These are phyloP conservation scores for Yamadazyma spencermartinsiae DNA, from an alignment of 1,139 yeast species.

Conservation along the genomic window DNA sequence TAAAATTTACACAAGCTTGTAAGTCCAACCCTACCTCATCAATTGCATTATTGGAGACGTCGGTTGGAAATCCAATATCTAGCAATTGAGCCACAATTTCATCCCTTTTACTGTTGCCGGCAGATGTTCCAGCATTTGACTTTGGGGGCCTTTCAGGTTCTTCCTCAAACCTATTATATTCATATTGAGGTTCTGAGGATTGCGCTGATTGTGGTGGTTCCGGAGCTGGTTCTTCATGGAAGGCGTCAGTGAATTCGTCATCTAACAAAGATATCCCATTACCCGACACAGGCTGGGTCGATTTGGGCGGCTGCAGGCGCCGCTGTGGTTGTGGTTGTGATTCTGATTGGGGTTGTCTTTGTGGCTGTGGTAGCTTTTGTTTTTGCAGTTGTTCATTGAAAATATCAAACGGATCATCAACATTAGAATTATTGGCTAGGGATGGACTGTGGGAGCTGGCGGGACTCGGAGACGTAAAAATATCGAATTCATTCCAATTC, in stretches of 20 bases:
- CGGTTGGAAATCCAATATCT: conserved; percentile 76
- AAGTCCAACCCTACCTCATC: conserved; percentile 57
- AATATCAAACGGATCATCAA: conserved; percentile 24
- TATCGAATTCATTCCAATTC: conserved; percentile 16
- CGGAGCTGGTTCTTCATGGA: conserved; percentile 17
- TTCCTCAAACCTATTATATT: no score
- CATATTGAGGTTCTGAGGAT: no score
- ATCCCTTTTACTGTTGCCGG: conserved; percentile 40
- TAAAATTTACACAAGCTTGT: conserved; percentile 64
- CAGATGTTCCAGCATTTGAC: neutral
- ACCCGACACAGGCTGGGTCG: neutral
- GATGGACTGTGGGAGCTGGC: neutral
- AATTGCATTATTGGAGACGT: conserved; percentile 63
- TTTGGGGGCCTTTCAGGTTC: no score
- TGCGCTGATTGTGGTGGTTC: conserved; percentile 4
- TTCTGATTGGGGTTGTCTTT: conserved; percentile 1
- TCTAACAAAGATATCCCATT: conserved; percentile 28
- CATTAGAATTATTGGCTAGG: neutral
- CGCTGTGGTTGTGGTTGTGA: neutral
- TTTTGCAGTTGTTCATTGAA: no score
- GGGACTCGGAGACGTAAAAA: conserved; percentile 11
- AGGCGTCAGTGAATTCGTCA: conserved; percentile 47
- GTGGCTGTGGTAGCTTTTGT: no score
- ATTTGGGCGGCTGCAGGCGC: neutral
- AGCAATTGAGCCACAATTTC: conserved; percentile 65